These are phyloP conservation scores for Elsinoe necatrix DNA, from an alignment of 2,329 filamentous ascomycete genomes.

Conservation along the genomic window DNA sequence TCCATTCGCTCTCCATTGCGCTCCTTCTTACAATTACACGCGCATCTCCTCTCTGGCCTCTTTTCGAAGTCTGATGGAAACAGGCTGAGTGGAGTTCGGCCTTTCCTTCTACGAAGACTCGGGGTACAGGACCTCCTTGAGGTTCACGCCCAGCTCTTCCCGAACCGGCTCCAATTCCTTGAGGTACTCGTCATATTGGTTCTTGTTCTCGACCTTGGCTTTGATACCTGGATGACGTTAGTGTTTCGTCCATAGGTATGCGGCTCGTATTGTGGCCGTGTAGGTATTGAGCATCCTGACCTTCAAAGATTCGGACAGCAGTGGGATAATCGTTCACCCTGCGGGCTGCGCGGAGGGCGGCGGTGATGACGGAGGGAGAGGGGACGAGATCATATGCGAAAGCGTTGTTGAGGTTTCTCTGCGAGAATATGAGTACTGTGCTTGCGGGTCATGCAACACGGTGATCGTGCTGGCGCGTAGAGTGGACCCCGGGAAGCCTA, in stretches of 20 bases:
- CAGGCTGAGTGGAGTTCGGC: constrained; percentile 3
- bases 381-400: constrained; percentile 99
- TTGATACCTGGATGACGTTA: constrained; percentile 66
- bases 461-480: too few species aligned
- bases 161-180: constrained; percentile 84
- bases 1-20: background rate
- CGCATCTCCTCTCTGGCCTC: background rate
- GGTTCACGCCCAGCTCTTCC: constrained; percentile 82
- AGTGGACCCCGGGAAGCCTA: constrained; percentile 40
- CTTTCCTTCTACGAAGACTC: constrained; percentile 27
- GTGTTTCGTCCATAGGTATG: background rate
- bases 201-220: constrained; percentile 97
- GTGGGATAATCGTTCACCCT: constrained; percentile 98
- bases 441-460: background rate
- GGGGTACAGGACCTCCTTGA: constrained; percentile 92
- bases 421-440: constrained; percentile 16
- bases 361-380: constrained; percentile 79
- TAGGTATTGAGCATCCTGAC: constrained; percentile 45
- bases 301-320: constrained; percentile 96
- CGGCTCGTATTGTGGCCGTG: background rate
- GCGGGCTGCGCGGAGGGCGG: constrained; percentile 86
- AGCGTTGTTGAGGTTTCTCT: constrained; percentile 97
- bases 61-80: background rate
- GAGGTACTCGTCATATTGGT: constrained; percentile 94
- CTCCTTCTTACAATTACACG: constrained; percentile 11